Percentiles rank a stretch among this genome's conserved stretches.
These are phyloP conservation scores for Gigaspora rosea DNA, from an alignment of 192 early-diverging fungal species.

Conservation along the genomic window DNA sequence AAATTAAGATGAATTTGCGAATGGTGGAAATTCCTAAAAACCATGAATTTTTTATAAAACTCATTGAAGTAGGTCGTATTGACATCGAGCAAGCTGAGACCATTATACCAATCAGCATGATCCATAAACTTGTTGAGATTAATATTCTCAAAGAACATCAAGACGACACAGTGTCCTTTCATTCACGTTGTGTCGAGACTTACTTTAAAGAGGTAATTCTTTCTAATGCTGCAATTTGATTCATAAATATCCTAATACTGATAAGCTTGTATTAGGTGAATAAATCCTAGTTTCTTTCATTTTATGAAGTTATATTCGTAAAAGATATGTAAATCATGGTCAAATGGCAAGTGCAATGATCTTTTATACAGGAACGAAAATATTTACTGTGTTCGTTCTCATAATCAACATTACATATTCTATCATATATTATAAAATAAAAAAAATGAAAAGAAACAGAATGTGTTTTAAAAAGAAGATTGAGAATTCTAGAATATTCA, in stretches of 20 bases:
- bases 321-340: background rate
- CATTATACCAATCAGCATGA: slow-evolving; percentile 23
- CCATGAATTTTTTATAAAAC: slow-evolving; percentile 25
- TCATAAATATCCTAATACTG: slow-evolving; percentile 23
- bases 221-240: slow-evolving; percentile 8
- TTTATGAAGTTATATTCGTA: background rate
- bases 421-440: too few relatives aligned
- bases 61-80: slow-evolving; percentile 22
- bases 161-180: slow-evolving; percentile 22
- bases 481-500: too few relatives aligned
- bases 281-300: slow-evolving; percentile 2
- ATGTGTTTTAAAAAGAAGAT: too few relatives aligned
- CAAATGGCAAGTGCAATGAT: too few relatives aligned
- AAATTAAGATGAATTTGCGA: background rate
- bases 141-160: slow-evolving; percentile 27
- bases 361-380: too few relatives aligned
- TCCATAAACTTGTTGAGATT: slow-evolving; percentile 26
- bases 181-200: slow-evolving; percentile 18
- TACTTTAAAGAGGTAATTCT: slow-evolving; percentile 29
- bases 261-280: slow-evolving; percentile 25
- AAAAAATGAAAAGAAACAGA: too few relatives aligned
- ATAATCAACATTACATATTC: too few relatives aligned
- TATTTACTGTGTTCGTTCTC: too few relatives aligned
- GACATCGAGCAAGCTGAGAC: slow-evolving; percentile 16
- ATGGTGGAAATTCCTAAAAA: slow-evolving; percentile 14